Evolutionary conservation across 306 rosid genomes (phyloP), one percentile per base, ranked within the genome.

Genomic region (Prunus campanulata): DNA sequence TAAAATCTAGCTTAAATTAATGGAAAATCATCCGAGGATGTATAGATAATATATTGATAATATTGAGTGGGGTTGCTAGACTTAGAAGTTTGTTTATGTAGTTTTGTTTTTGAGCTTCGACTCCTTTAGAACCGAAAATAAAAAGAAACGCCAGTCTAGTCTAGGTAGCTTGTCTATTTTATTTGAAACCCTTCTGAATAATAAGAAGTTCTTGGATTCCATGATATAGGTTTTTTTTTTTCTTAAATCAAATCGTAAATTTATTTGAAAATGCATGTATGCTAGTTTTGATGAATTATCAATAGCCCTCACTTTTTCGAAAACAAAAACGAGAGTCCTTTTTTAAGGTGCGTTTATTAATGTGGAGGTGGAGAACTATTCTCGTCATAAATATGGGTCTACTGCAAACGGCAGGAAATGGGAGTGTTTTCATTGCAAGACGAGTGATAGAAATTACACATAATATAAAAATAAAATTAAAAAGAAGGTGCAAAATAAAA

Each of bases 331-430:
- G 15, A 50, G 0, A 14, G 55, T 4, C 14, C 3, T 50, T 32
- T 32, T 32, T 32, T 0, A 13, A 7, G 44, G 42, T 25, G 27
- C 13, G 67, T 62, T 62, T 46, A 15, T 62, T 29, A 62, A 29
- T 27, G 46, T 16, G 3, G 68, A 9, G 67, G 30, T 20, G 64
- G 47, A 64, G 25, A 64, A 32, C 49, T 35, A 64, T 35, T 35
- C 69, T 64, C 69, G 6, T 64, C 25, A 16, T 64, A 64, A 64
- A 64, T 65, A 64, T 65, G 49, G 69, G 16, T 65, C 49, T 65
- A 10, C 49, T 3, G 49, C 47, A 32, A 18, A 32, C 25, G 8
- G 48, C 69, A 35, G 69, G 69, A 18, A 64, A 18, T 65, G 49
- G 46, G 20, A 19, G n/a, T 51, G 15, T 25, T 18, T 18, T 22